phyloP scores from a whole-genome alignment of 2,329 filamentous ascomycete species.

The Fusarium hostae region DNA sequence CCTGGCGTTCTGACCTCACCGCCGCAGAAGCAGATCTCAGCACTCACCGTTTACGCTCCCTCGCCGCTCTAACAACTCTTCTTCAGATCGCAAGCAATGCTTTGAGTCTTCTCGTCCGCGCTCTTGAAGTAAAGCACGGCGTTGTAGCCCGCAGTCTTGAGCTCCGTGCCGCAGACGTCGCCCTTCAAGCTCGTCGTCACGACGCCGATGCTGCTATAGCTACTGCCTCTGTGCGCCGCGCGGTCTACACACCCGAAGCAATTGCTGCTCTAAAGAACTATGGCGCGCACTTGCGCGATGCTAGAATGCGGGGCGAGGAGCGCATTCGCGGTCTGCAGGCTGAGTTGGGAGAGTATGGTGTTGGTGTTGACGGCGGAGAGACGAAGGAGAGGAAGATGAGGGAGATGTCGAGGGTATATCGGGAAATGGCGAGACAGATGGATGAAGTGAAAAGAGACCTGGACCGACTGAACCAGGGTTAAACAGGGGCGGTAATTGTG shows the following conservation, averaged over 20 bases:
- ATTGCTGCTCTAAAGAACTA: constrained; percentile 59
- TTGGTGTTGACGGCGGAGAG: constrained; percentile 50
- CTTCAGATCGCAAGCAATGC: constrained; percentile 54
- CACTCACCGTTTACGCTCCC: constrained; percentile 53
- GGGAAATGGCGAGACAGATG: constrained; percentile 61
- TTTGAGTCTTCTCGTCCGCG: constrained; percentile 57
- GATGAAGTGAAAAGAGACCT: constrained; percentile 62
- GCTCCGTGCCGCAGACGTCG: constrained; percentile 59
- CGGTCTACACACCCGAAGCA: constrained; percentile 60
- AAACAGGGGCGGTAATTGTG: constrained; percentile 10
- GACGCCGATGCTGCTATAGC: constrained; percentile 53
- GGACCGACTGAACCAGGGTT: constrained; percentile 47
- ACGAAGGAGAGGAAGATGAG: constrained; percentile 62
- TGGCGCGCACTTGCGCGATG: constrained; percentile 60
- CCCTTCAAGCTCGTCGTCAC: constrained; percentile 56
- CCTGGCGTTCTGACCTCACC: constrained; percentile 51
- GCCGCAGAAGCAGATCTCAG: constrained; percentile 50
- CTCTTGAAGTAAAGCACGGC: constrained; percentile 66
- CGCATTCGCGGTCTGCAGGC: constrained; percentile 53
- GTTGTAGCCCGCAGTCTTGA: constrained; percentile 62
- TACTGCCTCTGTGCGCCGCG: constrained; percentile 49
- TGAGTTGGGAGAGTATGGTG: constrained; percentile 63
- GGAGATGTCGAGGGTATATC: constrained; percentile 64
- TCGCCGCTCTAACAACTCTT: constrained; percentile 52
- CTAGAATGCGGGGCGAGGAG: constrained; percentile 58